Conservation (phyloP, 2,329 filamentous ascomycete species). For the Colletotrichum orbiculare region DNA sequence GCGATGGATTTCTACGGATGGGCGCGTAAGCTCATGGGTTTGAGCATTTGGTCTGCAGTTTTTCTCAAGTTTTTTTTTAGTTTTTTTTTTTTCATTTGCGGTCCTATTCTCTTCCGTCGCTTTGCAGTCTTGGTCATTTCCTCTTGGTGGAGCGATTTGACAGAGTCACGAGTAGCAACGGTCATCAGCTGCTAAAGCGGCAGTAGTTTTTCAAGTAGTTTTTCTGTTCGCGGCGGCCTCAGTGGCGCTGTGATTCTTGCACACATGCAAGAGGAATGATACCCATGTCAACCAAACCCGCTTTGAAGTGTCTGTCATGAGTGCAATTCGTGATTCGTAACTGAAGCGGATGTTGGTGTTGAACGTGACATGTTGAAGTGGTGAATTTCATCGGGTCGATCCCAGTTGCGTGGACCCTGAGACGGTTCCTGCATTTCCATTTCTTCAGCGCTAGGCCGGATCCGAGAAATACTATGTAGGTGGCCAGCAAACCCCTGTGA, state of each 20-base stretch:
- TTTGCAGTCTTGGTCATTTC: too few species aligned
- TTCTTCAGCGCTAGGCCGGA: conserved; percentile 35
- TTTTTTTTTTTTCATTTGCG: too few species aligned
- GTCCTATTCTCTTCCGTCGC: too few species aligned
- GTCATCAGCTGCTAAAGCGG: background rate
- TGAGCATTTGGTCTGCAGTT: too few species aligned
- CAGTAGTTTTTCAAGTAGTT: conserved; percentile 19
- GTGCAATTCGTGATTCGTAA: background rate
- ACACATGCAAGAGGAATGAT: conserved; percentile 36
- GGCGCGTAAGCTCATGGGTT: too few species aligned
- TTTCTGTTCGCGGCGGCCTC: conserved; percentile 18
- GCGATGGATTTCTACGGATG: conserved; percentile 6
- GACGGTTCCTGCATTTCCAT: conserved; percentile 31
- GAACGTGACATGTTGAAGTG: background rate
- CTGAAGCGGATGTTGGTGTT: conserved; percentile 1
- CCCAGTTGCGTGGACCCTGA: conserved; percentile 33
- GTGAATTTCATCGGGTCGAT: conserved; percentile 27
- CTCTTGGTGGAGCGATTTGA: conserved; percentile 10
- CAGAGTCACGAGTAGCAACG: conserved; percentile 1
- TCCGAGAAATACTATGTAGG: conserved; percentile 8
- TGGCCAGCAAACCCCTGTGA: conserved; percentile 26
- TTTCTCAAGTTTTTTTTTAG: too few species aligned
- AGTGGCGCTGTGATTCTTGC: conserved; percentile 21
- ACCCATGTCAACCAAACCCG: conserved; percentile 20
- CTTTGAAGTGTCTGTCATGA: conserved; percentile 5